These are phyloP conservation scores for Curvularia spicifera DNA, from an alignment of 2,329 filamentous ascomycete species.

Conservation along the genomic window DNA sequence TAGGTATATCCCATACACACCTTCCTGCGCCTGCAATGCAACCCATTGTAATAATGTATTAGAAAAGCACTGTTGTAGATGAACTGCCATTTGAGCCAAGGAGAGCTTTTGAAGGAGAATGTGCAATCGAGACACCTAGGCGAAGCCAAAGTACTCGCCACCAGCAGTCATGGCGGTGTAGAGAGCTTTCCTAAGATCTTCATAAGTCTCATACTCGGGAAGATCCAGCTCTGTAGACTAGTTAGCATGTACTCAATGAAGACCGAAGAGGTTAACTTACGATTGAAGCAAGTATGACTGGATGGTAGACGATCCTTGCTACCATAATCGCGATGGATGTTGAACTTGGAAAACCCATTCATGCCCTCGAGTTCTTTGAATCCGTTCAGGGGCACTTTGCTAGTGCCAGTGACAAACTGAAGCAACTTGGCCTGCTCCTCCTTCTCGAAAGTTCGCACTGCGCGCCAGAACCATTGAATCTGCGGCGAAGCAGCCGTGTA, in stretches of 20 bases:
- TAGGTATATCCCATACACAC: conserved; percentile 17
- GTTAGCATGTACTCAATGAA: conserved; percentile 43
- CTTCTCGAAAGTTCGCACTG: conserved; percentile 95
- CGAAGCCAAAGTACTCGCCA: conserved; percentile 97
- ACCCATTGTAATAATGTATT: conserved; percentile 29
- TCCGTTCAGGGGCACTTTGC: conserved; percentile 96
- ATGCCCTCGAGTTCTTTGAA: conserved; percentile 99
- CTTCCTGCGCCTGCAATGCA: conserved; percentile 43
- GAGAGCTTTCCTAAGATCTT: conserved; percentile 82
- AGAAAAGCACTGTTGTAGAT: conserved; percentile 13
- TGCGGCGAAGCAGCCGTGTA: conserved; percentile 93
- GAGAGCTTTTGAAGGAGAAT: not conserved
- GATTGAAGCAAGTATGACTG: conserved; percentile 99
- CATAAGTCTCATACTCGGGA: conserved; percentile 97
- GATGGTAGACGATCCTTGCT: conserved; percentile 94
- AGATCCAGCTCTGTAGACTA: conserved; percentile 81
- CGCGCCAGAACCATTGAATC: conserved; percentile 99
- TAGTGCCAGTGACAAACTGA: conserved; percentile 97
- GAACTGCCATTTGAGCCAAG: not conserved
- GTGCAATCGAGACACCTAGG: conserved; percentile 60
- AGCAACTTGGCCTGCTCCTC: conserved; percentile 97
- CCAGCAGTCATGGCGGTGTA: conserved; percentile 97
- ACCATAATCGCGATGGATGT: conserved; percentile 97
- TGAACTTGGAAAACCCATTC: conserved; percentile 98
- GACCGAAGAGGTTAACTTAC: conserved; percentile 65